A percentile compares a stretch with the other conserved stretches of the same genome.
Evolutionary conservation across 2,329 filamentous ascomycete genomes (phyloP).

Genomic region (Myriosclerotinia curreyana): DNA sequence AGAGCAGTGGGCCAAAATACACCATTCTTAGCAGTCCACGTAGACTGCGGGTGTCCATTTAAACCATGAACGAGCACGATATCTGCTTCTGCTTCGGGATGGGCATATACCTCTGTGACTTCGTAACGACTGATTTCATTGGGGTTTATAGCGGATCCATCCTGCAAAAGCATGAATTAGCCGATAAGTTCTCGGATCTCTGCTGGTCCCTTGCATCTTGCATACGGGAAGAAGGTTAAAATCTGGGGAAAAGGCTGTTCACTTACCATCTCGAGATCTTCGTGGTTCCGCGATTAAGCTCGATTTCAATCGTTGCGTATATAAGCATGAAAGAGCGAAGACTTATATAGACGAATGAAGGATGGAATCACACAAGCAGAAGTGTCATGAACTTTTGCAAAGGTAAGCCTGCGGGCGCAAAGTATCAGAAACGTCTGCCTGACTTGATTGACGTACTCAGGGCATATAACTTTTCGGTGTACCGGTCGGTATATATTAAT

Average conservation of each 20-base stretch:
- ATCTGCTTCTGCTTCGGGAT: conserved; percentile 58
- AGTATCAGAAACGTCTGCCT: conserved; percentile 17
- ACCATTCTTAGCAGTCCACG: conserved; percentile 55
- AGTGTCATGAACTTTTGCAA: conserved; percentile 14
- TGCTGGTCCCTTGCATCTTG: not conserved
- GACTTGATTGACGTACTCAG: conserved; percentile 7
- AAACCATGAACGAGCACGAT: conserved; percentile 70
- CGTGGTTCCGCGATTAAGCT: conserved; percentile 12
- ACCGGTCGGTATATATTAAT: conserved; percentile 13
- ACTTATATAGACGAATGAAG: conserved; percentile 18
- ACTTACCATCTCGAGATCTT: conserved; percentile 22
- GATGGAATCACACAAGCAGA: not conserved
- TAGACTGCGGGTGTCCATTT: conserved; percentile 62
- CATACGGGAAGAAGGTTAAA: conserved; percentile 2
- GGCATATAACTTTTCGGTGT: conserved; percentile 3
- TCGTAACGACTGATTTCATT: conserved; percentile 53
- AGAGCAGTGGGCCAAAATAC: conserved; percentile 70
- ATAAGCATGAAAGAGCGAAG: conserved; percentile 19
- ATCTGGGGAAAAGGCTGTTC: not conserved
- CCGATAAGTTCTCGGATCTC: not conserved
- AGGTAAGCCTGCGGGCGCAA: conserved; percentile 3
- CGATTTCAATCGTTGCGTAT: conserved; percentile 10
- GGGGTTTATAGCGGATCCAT: conserved; percentile 50
- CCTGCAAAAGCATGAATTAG: conserved; percentile 14
- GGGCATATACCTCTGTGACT: conserved; percentile 56